phyloP scores from a whole-genome alignment of 805 yeast species.

The Saccharomycodes ludwigii region DNA sequence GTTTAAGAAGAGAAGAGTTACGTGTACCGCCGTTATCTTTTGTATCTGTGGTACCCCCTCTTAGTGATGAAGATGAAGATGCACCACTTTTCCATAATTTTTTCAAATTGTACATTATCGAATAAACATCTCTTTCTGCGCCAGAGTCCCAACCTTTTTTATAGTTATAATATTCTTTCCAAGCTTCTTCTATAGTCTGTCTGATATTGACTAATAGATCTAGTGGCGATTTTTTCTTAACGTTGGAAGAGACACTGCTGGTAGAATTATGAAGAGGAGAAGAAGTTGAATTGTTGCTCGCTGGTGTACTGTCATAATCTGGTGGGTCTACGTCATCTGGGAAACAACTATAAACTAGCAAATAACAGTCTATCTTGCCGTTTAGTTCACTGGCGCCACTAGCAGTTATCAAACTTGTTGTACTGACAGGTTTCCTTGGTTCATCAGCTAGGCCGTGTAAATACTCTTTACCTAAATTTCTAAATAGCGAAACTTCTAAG shows the following conservation, averaged over 20 bases:
- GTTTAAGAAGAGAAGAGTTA: too few relatives aligned
- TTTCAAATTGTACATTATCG: slow-evolving; percentile 43
- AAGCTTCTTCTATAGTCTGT: slow-evolving; percentile 53
- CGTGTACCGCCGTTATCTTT: too few relatives aligned
- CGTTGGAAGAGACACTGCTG: slow-evolving; percentile 12
- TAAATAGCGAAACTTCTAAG: slow-evolving; percentile 56
- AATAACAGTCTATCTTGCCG: slow-evolving; percentile 65
- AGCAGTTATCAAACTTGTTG: slow-evolving; percentile 60
- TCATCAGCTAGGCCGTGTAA: slow-evolving; percentile 51
- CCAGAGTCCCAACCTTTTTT: slow-evolving; percentile 48
- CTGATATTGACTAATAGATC: slow-evolving; percentile 31
- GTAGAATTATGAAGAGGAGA: slow-evolving; percentile 5
- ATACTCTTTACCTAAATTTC: slow-evolving; percentile 45
- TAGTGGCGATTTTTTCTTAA: slow-evolving; percentile 10
- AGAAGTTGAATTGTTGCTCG: slow-evolving; percentile 10
- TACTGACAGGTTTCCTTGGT: slow-evolving; percentile 47
- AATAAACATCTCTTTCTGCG: slow-evolving; percentile 54
- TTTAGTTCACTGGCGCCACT: slow-evolving; percentile 71
- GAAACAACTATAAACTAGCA: slow-evolving; percentile 55
- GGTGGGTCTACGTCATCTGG: slow-evolving; percentile 49
- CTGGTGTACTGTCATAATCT: slow-evolving; percentile 28
- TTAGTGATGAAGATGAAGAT: slow-evolving; percentile 23
- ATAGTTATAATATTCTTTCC: slow-evolving; percentile 53
- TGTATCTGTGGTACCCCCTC: slow-evolving; percentile 10
- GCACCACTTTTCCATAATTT: slow-evolving; percentile 39